These are phyloP conservation scores for Saccharum officinarum DNA, from an alignment of 176 grass and related monocot species.

Conservation along the genomic window DNA sequence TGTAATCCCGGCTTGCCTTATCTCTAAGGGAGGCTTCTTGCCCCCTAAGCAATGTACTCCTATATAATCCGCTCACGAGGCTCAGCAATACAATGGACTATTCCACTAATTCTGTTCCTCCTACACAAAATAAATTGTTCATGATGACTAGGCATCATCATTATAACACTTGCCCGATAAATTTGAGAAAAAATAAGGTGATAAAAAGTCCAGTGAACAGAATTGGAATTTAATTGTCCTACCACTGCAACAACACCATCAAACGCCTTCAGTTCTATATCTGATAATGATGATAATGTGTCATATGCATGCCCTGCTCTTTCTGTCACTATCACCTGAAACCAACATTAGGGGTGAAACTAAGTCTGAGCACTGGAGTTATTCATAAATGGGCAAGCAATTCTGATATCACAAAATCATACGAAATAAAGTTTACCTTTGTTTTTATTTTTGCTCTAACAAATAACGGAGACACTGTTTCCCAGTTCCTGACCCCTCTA, in stretches of 20 bases:
- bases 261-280: constrained; percentile 71
- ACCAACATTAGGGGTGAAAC: constrained; percentile 17
- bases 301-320: constrained; percentile 89
- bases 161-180: neutral
- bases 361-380: constrained; percentile 3
- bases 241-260: constrained; percentile 93
- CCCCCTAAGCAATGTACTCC: neutral
- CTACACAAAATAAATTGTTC: constrained; percentile 11
- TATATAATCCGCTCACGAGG: neutral
- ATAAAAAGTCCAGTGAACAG: neutral
- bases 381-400: neutral
- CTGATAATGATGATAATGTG: constrained; percentile 65
- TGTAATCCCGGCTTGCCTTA: neutral
- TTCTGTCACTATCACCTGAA: constrained; percentile 79
- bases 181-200: constrained; percentile 11
- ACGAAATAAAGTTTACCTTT: constrained; percentile 52
- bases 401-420: constrained; percentile 5
- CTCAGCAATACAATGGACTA: neutral
- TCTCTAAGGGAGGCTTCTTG: neutral
- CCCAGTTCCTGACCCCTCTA: constrained; percentile 72
- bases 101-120: neutral
- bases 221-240: constrained; percentile 38
- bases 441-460: constrained; percentile 68
- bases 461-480: constrained; percentile 80
- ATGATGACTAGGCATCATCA: neutral